Evolutionary conservation across 805 yeast species (phyloP).

Genomic region (Saturnispora sekii): DNA sequence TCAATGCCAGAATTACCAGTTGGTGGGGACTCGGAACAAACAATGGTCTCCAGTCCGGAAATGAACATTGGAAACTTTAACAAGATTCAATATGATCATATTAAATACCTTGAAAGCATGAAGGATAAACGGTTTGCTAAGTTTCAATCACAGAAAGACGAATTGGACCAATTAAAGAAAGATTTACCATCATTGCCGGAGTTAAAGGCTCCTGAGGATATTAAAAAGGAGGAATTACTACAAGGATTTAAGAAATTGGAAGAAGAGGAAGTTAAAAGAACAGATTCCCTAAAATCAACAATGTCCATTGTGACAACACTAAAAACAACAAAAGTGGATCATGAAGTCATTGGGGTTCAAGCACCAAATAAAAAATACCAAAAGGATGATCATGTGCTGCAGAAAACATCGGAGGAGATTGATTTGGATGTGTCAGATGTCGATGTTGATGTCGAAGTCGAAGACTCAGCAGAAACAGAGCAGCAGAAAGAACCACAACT

Average conservation of each 20-base stretch:
- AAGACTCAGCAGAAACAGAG: not conserved
- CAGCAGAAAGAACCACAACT: not conserved
- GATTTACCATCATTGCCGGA: constrained; percentile 12
- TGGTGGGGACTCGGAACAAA: constrained; percentile 24
- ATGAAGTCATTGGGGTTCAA: constrained; percentile 11
- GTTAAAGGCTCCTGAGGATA: constrained; percentile 2
- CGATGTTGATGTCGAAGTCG: not conserved
- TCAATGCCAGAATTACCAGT: constrained; percentile 25
- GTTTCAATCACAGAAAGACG: constrained; percentile 6
- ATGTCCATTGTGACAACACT: constrained; percentile 24
- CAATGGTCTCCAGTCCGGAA: constrained; percentile 20
- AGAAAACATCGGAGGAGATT: constrained; percentile 7
- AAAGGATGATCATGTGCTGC: constrained; percentile 15
- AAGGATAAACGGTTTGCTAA: constrained; percentile 15
- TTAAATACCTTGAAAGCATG: constrained; percentile 20
- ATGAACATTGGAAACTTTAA: constrained; percentile 13
- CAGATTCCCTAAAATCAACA: constrained; percentile 21
- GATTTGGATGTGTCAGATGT: constrained; percentile 1
- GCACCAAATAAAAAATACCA: constrained; percentile 19
- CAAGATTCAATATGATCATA: constrained; percentile 21
- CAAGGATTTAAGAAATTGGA: constrained; percentile 18
- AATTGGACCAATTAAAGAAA: constrained; percentile 12
- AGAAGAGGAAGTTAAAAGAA: constrained; percentile 19
- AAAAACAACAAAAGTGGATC: constrained; percentile 16
- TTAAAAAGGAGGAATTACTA: constrained; percentile 4